Percentiles rank a stretch among this genome's conserved stretches.
These are phyloP conservation scores for Sesbania bispinosa DNA, from an alignment of 306 rosid species.

Conservation along the genomic window DNA sequence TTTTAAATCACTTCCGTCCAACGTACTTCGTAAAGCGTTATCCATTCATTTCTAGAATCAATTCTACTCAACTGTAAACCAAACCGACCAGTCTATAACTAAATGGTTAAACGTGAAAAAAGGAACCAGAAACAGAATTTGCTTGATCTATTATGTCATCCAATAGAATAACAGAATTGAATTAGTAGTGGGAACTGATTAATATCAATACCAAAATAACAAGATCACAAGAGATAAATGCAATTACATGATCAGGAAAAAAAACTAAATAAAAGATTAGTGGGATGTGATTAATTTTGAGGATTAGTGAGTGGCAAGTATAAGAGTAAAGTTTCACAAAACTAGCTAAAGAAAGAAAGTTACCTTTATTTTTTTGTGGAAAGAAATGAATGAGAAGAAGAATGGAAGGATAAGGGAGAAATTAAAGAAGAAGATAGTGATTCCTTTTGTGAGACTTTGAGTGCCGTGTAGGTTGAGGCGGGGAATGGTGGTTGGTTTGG, in stretches of 20 bases:
- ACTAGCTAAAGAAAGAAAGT: not conserved
- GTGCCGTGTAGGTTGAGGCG: conserved; percentile 25
- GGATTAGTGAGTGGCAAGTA: not conserved
- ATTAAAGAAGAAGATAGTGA: not conserved
- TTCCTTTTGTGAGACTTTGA: conserved; percentile 9
- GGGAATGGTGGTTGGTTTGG: conserved; percentile 10
- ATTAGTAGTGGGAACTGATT: not conserved
- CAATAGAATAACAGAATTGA: not conserved
- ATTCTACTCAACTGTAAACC: not conserved
- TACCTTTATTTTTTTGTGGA: conserved; percentile 22
- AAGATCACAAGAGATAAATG: not conserved
- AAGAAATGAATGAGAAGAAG: not conserved
- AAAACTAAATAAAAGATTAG: not conserved
- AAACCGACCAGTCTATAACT: no score
- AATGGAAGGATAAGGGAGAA: conserved; percentile 2
- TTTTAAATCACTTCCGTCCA: no score
- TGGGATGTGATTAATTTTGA: not conserved
- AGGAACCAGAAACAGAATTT: not conserved
- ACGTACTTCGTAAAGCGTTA: no score
- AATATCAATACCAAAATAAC: not conserved
- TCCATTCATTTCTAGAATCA: no score
- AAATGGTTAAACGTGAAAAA: no score
- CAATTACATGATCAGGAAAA: not conserved
- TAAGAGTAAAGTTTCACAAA: no score
- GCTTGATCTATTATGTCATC: not conserved